Base-by-base conservation (phyloP, 345 rosid species). In the Moringa oleifera region DNA sequence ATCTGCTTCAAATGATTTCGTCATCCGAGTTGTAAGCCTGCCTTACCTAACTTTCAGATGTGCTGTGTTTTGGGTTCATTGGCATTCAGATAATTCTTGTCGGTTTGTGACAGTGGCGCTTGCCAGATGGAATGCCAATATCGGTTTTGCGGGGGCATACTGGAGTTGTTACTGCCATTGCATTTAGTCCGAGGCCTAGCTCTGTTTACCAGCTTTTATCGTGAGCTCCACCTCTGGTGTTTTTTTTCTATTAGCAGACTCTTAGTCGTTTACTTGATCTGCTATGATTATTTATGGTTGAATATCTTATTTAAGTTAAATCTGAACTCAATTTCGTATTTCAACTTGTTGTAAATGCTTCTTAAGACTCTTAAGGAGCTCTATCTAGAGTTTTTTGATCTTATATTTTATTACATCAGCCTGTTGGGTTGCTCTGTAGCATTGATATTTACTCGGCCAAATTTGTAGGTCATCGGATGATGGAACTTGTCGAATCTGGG, bases 401-500 rank as follows among this genome's bases (percentile, higher is more conserved):
- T 41, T 50, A 50, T 25, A 20, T 33, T 53, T 53, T 20, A 23
- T 59, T 46, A 17, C 53, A 23, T 33, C 25, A 59, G n/a, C 71
- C 54, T 61, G 75, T 58, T 49, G 47, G 64, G 64, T 50, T 61
- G 13, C 11, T 50, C 15, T 8, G 37, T 13, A 5, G 46, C 56
- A 37, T 28, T 65, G 23, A 18, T 66, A 59, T 41, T 73, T 33
- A 56, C 51, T 69, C 33, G 64, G 59, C 62, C 66, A 31, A 67
- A 59, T 70, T 6, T 85, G 76, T 83, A 94, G 99, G 80, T 88
- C 99, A 68, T 88, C 99, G 8, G 99, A 94, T 76, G 99, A 94
- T 77, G 97, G 99, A 71, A 94, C 99, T 66, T 94, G 96, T 77
- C 89, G 97, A 73, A 85, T 94, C 67, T 94, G 99, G 99, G 99